Base-by-base conservation (phyloP, 495 filamentous ascomycete species). In the Cladorrhinum samala region DNA sequence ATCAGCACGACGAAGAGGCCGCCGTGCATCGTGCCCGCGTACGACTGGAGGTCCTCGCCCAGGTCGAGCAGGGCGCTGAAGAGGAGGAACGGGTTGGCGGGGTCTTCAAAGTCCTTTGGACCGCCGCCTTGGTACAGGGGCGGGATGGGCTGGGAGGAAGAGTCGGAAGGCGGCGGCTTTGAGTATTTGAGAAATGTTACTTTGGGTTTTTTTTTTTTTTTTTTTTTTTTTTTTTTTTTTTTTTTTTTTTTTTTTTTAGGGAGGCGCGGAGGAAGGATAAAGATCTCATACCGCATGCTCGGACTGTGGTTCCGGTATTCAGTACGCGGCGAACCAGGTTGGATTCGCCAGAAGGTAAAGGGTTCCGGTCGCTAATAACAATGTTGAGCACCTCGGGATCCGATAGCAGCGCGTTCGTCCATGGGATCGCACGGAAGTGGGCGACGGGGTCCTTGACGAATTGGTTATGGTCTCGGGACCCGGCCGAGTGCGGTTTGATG, bases 51-150 rank as follows among this genome's bases (percentile, higher is more conserved):
- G 18, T 55, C 59, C 54, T 60, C 59, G 6, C 62, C 62, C 41
- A 65, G 21, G 23, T 65, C 62, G 27, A 65, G 9, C 30, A 65
- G 50, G 51, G 54, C 59, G 36, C 56, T 61, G 37, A 60, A 55
- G 24, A 65, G 43, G 53, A 62, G 33, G 19, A 60, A 65, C 20
- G 59, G 62, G 25, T 52, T 55, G 23, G 45, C 27, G 3, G 44
- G 38, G 4, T 52, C 38, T 56, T 65, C 62, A 5, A 57, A 57
- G 16, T 61, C 39, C 21, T 33, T n/a, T 2, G 53, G 30, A 0
- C 61, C 58, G 2, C 58, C 61, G 8, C 58, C 61, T 19, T 17
- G 11, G 39, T n/a, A 59, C 38, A 36, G 61, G 37, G 40, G n/a
- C n/a, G n/a, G n/a, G n/a, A n/a, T n/a, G n/a, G n/a, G n/a, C n/a